A percentile compares a stretch with the other conserved stretches of the same genome.
Conservation (phyloP, 768 basidiomycete genomes). For the Mycena vulgaris region DNA sequence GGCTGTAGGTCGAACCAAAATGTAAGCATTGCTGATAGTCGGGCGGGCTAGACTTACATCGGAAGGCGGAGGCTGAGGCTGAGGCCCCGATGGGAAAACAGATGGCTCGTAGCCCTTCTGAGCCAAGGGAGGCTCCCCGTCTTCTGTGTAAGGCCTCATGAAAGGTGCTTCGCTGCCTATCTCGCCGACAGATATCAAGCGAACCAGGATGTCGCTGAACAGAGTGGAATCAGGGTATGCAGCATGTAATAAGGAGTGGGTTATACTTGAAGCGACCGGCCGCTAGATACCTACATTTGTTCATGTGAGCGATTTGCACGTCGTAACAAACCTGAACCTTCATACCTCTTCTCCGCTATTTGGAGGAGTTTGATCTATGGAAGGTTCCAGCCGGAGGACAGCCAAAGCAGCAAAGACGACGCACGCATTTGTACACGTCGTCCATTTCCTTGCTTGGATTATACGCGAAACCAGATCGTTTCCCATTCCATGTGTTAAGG, state of each 20-base stretch:
- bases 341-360: constrained; percentile 57
- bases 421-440: constrained; percentile 74
- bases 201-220: constrained; percentile 35
- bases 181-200: constrained; percentile 37
- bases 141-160: constrained; percentile 3
- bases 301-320: background rate
- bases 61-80: background rate
- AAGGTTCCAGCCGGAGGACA: too few species aligned
- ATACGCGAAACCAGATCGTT: constrained; percentile 60
- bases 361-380: constrained; percentile 67
- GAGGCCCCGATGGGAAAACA: too few species aligned
- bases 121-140: constrained; percentile 22
- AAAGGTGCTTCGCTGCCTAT: constrained; percentile 7
- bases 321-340: background rate
- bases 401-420: too few species aligned
- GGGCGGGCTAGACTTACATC: constrained; percentile 8
- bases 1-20: background rate
- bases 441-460: constrained; percentile 69
- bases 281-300: constrained; percentile 25
- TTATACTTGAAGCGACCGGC: constrained; percentile 41
- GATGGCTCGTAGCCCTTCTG: constrained; percentile 36
- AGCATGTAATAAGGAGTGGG: background rate
- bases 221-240: background rate
- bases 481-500: constrained; percentile 77
- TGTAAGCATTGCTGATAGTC: background rate